Conservation (phyloP, 225 moss, liverwort and hornwort species). For the Thuidium tamariscinum region DNA sequence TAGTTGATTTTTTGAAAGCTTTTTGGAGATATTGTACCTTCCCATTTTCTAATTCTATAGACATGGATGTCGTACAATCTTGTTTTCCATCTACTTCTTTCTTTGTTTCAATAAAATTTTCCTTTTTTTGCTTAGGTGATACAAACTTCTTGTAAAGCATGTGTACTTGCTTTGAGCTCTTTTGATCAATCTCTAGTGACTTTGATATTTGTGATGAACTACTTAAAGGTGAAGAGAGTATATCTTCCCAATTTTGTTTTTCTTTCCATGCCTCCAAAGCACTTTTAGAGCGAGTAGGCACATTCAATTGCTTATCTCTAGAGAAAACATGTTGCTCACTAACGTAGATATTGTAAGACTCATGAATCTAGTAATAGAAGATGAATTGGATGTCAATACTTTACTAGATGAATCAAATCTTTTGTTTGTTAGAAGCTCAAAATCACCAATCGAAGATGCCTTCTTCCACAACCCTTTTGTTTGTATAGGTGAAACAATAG, state of each 20-base stretch:
- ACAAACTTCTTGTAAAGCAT: constrained; percentile 22
- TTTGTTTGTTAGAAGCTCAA: constrained; percentile 6
- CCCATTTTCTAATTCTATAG: constrained; percentile 14
- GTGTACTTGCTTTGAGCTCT: constrained; percentile 12
- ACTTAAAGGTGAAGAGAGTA: constrained; percentile 18
- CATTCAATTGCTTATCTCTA: constrained; percentile 1
- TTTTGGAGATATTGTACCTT: constrained; percentile 25
- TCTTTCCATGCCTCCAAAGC: constrained; percentile 28
- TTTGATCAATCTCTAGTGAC: constrained; percentile 20
- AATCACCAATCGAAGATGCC: not conserved
- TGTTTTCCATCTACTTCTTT: constrained; percentile 26
- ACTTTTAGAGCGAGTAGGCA: not conserved
- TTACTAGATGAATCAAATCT: not conserved
- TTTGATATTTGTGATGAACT: constrained; percentile 4
- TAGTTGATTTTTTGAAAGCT: constrained; percentile 13
- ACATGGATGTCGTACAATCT: constrained; percentile 1
- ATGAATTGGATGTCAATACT: not conserved
- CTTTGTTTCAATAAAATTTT: constrained; percentile 11
- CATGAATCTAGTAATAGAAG: constrained; percentile 22
- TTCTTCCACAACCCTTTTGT: not conserved
- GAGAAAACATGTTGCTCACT: constrained; percentile 21
- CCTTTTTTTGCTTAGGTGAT: constrained; percentile 21
- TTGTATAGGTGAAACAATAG: not conserved
- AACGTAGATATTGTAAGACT: constrained; percentile 23
- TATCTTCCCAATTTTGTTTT: constrained; percentile 37